These are phyloP conservation scores for Musa beccarii DNA, from an alignment of 176 grass and related monocot genomes.

Conservation along the genomic window DNA sequence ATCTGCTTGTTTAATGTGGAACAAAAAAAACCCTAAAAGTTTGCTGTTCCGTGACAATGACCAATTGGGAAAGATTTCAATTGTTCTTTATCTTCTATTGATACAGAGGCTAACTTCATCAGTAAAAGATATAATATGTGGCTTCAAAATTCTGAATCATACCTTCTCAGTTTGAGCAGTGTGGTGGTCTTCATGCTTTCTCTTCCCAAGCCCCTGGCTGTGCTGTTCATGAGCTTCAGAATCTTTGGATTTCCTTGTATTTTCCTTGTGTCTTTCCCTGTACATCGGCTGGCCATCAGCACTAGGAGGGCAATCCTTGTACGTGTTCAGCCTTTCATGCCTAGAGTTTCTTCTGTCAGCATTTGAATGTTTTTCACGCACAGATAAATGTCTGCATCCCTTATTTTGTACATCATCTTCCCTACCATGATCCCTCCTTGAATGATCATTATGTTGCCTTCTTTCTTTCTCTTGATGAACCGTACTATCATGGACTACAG, in stretches of 20 bases:
- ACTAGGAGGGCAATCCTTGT: constrained; percentile 39
- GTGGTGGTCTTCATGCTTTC: constrained; percentile 60
- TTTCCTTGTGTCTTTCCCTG: constrained; percentile 68
- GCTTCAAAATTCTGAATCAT: constrained; percentile 16
- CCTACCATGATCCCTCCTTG: constrained; percentile 38
- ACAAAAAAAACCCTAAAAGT: not conserved
- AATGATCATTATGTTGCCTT: constrained; percentile 38
- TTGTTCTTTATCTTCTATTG: not conserved
- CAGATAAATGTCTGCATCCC: constrained; percentile 41
- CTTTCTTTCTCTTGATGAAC: constrained; percentile 38
- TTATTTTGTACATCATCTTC: constrained; percentile 52
- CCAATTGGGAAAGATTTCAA: not conserved
- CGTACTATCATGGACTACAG: constrained; percentile 34
- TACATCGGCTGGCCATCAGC: constrained; percentile 35
- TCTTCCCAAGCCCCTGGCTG: constrained; percentile 59
- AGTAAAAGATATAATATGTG: not conserved
- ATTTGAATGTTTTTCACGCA: constrained; percentile 49
- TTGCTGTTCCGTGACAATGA: not conserved
- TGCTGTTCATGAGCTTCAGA: constrained; percentile 40
- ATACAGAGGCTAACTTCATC: not conserved
- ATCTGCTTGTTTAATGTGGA: not conserved
- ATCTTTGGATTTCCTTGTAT: constrained; percentile 51
- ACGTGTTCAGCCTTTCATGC: constrained; percentile 47
- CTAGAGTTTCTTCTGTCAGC: constrained; percentile 53
- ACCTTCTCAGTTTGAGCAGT: constrained; percentile 59